phyloP scores from a whole-genome alignment of 1,284 basidiomycete species.

The Sporisorium sorghi region DNA sequence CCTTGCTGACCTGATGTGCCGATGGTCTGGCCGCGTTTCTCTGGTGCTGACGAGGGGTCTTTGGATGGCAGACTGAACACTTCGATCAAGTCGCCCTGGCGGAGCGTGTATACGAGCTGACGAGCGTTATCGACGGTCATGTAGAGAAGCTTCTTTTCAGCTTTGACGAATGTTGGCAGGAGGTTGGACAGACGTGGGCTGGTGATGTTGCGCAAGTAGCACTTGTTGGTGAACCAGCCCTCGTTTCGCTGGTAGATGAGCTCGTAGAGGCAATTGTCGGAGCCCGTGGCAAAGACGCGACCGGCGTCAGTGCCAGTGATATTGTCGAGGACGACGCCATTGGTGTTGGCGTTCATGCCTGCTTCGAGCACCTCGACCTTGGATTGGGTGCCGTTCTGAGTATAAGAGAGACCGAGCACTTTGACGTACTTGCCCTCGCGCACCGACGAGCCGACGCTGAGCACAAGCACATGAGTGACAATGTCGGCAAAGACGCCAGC shows the following conservation, averaged over 20 bases:
- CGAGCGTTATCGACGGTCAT: slow-evolving; percentile 62
- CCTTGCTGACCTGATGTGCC: slow-evolving; percentile 64
- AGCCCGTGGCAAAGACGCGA: slow-evolving; percentile 88
- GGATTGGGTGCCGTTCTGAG: slow-evolving; percentile 67
- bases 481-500: slow-evolving; percentile 87
- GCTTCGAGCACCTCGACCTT: slow-evolving; percentile 87
- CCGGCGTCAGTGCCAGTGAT: slow-evolving; percentile 84
- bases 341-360: slow-evolving; percentile 81
- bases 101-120: slow-evolving; percentile 62
- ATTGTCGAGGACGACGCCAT: slow-evolving; percentile 80
- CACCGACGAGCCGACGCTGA: slow-evolving; percentile 76
- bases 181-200: slow-evolving; percentile 70
- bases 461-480: slow-evolving; percentile 87
- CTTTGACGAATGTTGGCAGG: slow-evolving; percentile 69
- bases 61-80: slow-evolving; percentile 59
- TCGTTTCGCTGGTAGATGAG: slow-evolving; percentile 90
- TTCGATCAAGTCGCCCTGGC: slow-evolving; percentile 63
- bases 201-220: slow-evolving; percentile 79
- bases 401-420: slow-evolving; percentile 82
- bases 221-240: slow-evolving; percentile 87
- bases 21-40: slow-evolving; percentile 56
- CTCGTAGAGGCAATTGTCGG: slow-evolving; percentile 90
- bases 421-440: slow-evolving; percentile 77
- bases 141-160: slow-evolving; percentile 73
- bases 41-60: slow-evolving; percentile 58